These are phyloP conservation scores for Barnettozyma vustinii DNA, from an alignment of 805 yeast species.

Conservation along the genomic window DNA sequence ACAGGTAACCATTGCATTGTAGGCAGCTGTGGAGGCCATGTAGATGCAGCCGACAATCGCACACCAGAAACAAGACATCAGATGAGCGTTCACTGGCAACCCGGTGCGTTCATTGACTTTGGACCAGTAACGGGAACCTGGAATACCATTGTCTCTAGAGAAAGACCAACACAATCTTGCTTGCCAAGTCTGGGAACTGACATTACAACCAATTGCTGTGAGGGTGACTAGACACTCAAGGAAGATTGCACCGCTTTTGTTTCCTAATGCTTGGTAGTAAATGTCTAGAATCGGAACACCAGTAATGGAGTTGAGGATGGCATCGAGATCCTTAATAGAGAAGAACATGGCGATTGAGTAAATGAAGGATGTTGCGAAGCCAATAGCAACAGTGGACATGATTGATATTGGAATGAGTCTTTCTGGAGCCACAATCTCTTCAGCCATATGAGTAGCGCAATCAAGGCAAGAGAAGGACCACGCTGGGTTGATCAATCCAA, in stretches of 20 bases:
- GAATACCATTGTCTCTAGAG: constrained; percentile 57
- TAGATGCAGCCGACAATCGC: constrained; percentile 54
- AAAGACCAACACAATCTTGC: constrained; percentile 64
- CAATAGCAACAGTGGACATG: constrained; percentile 55
- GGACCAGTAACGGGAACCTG: constrained; percentile 45
- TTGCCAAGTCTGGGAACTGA: constrained; percentile 64
- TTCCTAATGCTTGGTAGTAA: constrained; percentile 48
- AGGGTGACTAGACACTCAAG: constrained; percentile 42
- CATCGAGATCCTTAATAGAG: constrained; percentile 45
- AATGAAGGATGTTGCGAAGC: constrained; percentile 49
- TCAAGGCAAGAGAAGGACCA: constrained; percentile 66
- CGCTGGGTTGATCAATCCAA: constrained; percentile 59
- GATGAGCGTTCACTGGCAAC: constrained; percentile 52
- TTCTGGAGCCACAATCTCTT: constrained; percentile 46
- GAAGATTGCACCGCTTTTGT: constrained; percentile 47
- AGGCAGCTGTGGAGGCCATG: constrained; percentile 60
- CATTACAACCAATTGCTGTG: constrained; percentile 52
- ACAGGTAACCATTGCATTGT: constrained; percentile 56
- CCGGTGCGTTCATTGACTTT: constrained; percentile 40
- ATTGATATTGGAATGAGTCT: constrained; percentile 54
- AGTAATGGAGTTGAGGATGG: constrained; percentile 40
- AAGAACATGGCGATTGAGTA: constrained; percentile 52
- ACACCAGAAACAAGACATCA: constrained; percentile 46
- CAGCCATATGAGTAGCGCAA: constrained; percentile 69
- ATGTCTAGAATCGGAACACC: constrained; percentile 60